phyloP scores from a whole-genome alignment of 768 basidiomycete genomes.

The Phanerochaete carnosa region DNA sequence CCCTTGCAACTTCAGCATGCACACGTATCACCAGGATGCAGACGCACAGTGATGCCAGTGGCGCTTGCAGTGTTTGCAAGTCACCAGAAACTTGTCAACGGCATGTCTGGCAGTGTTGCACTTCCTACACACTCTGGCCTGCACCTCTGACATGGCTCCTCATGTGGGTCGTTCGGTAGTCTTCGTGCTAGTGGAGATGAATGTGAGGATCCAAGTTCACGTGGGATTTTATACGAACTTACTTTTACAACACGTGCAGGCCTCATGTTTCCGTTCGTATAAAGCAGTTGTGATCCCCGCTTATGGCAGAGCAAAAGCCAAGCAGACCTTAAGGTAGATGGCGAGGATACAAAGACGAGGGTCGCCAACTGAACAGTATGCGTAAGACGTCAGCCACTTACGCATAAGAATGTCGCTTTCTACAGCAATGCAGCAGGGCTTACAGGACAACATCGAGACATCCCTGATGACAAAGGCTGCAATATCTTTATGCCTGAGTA shows the following conservation, averaged over 20 bases:
- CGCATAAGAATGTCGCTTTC: too few species aligned
- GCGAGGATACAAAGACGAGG: too few species aligned
- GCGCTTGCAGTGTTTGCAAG: neutral
- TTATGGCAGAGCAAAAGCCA: neutral
- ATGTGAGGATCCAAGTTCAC: neutral
- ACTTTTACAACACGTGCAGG: neutral
- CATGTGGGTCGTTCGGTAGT: neutral
- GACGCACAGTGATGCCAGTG: conserved; percentile 4
- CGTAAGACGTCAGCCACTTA: too few species aligned
- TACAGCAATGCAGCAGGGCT: too few species aligned
- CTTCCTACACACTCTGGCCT: neutral
- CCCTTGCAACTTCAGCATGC: neutral
- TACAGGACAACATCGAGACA: too few species aligned
- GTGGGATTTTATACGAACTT: neutral
- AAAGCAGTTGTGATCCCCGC: neutral
- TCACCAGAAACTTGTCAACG: neutral
- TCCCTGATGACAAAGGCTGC: too few species aligned
- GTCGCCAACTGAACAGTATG: too few species aligned
- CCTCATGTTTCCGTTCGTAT: neutral
- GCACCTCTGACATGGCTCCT: neutral
- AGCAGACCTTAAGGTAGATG: too few species aligned
- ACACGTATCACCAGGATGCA: neutral
- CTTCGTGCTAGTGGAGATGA: neutral
- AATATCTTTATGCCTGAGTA: too few species aligned
- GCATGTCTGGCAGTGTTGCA: neutral